A percentile compares a stretch with the other conserved stretches of the same genome.
Evolutionary conservation across 2,329 filamentous ascomycete genomes (phyloP).

Genomic region (Neopestalotiopsis sp.): DNA sequence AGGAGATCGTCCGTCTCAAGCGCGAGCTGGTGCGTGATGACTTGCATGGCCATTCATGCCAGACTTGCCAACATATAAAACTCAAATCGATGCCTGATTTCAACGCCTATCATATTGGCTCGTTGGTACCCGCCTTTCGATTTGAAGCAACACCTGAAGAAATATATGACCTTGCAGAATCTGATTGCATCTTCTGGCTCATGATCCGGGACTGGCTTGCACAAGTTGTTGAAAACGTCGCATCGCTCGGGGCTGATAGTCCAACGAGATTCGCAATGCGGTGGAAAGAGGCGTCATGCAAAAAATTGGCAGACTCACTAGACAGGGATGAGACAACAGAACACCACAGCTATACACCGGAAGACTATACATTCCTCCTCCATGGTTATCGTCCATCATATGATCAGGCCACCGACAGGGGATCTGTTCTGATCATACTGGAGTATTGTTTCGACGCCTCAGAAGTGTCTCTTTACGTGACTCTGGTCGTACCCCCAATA

Average conservation of each 20-base stretch:
- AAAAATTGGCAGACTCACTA: neutral
- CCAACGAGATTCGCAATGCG: no score
- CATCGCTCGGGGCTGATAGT: neutral
- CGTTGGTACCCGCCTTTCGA: neutral
- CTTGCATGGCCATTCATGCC: constrained; percentile 6
- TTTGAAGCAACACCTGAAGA: constrained; percentile 1
- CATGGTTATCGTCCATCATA: no score
- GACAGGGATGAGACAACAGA: no score
- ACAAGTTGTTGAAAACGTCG: no score
- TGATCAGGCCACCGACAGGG: no score
- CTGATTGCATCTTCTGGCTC: constrained; percentile 6
- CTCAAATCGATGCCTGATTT: neutral
- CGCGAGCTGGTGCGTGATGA: constrained; percentile 6
- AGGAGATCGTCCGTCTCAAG: constrained; percentile 8
- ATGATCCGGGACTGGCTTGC: constrained; percentile 5
- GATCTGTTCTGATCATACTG: no score
- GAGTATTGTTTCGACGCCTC: no score
- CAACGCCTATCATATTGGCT: neutral
- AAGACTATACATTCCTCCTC: no score
- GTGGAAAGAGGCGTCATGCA: neutral
- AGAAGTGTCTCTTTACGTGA: no score
- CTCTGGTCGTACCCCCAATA: no score
- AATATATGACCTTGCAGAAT: neutral
- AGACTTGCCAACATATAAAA: constrained; percentile 4
- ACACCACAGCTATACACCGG: no score